These are phyloP conservation scores for Auriculariales sp. DNA, from an alignment of 768 basidiomycete genomes.

Conservation along the genomic window DNA sequence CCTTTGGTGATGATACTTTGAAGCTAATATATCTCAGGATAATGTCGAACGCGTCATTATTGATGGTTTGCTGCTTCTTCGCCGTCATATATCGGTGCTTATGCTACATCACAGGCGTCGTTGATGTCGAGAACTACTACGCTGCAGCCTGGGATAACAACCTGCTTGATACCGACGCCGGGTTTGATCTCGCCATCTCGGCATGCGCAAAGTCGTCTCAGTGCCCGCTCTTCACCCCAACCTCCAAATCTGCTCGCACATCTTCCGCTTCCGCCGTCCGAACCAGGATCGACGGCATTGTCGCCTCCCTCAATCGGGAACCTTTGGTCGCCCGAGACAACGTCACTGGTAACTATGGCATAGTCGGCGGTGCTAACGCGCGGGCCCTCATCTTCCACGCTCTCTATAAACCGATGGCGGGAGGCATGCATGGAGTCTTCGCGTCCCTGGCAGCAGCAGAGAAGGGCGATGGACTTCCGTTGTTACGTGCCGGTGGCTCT, in stretches of 20 bases:
- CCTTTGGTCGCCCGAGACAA: slow-evolving; percentile 12
- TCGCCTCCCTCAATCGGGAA: slow-evolving; percentile 6
- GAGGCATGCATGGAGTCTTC: slow-evolving; percentile 1
- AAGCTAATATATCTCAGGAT: slow-evolving; percentile 9
- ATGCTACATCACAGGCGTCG: slow-evolving; percentile 4
- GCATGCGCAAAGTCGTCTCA: slow-evolving; percentile 13
- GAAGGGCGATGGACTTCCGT: slow-evolving; percentile 12
- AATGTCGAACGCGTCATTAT: slow-evolving; percentile 19
- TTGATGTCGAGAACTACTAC: slow-evolving; percentile 14
- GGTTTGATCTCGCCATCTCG: slow-evolving; percentile 7
- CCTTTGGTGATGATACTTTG: not conserved
- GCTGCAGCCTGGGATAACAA: slow-evolving; percentile 10
- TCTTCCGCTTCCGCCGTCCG: not conserved
- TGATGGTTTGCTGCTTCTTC: slow-evolving; percentile 11
- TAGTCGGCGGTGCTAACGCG: slow-evolving; percentile 13
- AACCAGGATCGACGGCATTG: slow-evolving; percentile 7
- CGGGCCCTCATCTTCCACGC: slow-evolving; percentile 10
- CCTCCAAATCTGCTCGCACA: too few species aligned
- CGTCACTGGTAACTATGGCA: slow-evolving; percentile 9
- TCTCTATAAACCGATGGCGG: slow-evolving; percentile 15
- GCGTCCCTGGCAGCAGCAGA: slow-evolving; percentile 13
- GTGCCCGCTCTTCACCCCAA: slow-evolving; percentile 12
- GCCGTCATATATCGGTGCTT: not conserved
- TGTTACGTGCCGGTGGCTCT: slow-evolving; percentile 1
- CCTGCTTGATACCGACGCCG: slow-evolving; percentile 13